These are phyloP conservation scores for Bauhinia variegata DNA, from an alignment of 306 rosid genomes.

Conservation along the genomic window DNA sequence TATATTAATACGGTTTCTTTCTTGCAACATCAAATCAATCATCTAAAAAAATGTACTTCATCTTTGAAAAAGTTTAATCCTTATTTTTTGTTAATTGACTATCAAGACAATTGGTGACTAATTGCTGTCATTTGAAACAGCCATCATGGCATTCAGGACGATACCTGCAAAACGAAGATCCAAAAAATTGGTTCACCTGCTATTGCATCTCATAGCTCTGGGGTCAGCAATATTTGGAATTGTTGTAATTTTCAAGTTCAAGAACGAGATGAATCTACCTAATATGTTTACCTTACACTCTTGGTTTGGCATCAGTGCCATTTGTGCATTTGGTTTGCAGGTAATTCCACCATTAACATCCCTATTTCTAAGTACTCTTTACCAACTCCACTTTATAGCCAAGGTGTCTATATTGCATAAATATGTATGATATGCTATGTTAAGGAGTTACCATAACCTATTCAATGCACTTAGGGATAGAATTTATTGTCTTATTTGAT, in stretches of 20 bases:
- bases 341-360: constrained; percentile 29
- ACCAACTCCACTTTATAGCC: too few species aligned
- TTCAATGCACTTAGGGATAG: too few species aligned
- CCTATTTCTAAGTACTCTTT: not conserved
- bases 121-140: constrained; percentile 42
- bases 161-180: constrained; percentile 43
- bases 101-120: too few species aligned
- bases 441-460: too few species aligned
- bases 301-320: constrained; percentile 71
- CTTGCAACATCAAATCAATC: too few species aligned
- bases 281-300: constrained; percentile 65
- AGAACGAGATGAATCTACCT: constrained; percentile 17
- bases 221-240: constrained; percentile 55
- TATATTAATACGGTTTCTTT: too few species aligned
- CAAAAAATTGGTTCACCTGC: constrained; percentile 51
- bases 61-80: too few species aligned
- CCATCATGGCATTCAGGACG: constrained; percentile 61
- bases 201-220: constrained; percentile 61
- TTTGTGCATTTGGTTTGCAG: constrained; percentile 60
- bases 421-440: too few species aligned
- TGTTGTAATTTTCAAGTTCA: constrained; percentile 48
- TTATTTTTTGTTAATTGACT: too few species aligned
- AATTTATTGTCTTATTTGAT: too few species aligned
- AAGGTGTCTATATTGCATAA: too few species aligned
- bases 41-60: too few species aligned